Base-by-base conservation (phyloP, 2,329 filamentous ascomycete genomes). In the Aspergillus japonicus region DNA sequence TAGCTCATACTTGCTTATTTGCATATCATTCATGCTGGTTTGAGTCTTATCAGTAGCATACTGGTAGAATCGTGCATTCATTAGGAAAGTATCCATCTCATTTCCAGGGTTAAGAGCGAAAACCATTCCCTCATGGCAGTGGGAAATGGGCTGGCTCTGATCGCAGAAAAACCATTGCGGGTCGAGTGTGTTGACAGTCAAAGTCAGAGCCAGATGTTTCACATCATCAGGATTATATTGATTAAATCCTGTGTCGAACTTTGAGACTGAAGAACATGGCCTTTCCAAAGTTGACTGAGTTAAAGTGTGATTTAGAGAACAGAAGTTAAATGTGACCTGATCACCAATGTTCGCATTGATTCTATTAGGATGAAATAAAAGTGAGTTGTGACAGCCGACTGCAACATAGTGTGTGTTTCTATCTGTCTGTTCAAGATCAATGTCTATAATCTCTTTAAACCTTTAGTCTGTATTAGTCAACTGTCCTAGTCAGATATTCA, bases 121-220 rank as follows among this genome's bases (percentile, higher is more conserved):
- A 16, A 71, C 62, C 66, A 71, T 71, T n/a, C 68, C 68, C 29
- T 63, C 58, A 60, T 64, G 57, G 54, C 65, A 71, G 54, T 71
- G 64, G 42, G 61, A 52, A 42, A 54, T 56, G 33, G 63, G 61
- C 29, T 56, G 26, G 23, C 57, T 62, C 49, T 70, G 66, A 16
- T 60, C 54, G 53, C 63, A 69, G 51, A 69, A 71, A 47, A 71
- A 70, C 65, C 68, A 71, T 33, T 66, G 60, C 19, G 65, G 68
- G 6, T 65, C 62, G 10, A 63, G 60, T 33, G 62, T 54, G 10
- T 60, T 61, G 24, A 70, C 65, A 11, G 55, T 61, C 33, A 64
- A 57, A 11, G 60, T 63, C 3, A 62, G 47, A 42, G 57, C 42
- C 29, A 58, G 31, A 33, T 33, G 31, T 33, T 33, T 53, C 23